Evolutionary conservation across 371 early-diverging fungal genomes (phyloP).

Genomic region (Apophysomyces sp.): DNA sequence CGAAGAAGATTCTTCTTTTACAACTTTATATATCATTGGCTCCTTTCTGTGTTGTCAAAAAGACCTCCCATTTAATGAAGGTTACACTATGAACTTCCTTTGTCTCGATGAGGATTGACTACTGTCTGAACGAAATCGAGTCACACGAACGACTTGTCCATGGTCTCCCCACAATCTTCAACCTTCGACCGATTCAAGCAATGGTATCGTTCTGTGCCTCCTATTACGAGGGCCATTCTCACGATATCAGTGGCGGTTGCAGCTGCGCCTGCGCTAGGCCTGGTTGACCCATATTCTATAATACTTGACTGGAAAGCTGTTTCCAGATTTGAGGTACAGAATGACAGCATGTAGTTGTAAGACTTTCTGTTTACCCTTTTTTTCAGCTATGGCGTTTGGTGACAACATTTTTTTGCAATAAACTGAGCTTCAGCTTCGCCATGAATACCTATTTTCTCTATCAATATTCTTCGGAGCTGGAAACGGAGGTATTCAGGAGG

Average conservation of each 20-base stretch:
- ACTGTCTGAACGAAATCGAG: not conserved
- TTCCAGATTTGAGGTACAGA: conserved; percentile 25
- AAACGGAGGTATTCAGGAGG: conserved; percentile 66
- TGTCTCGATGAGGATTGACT: too few species aligned
- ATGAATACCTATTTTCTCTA: conserved; percentile 76
- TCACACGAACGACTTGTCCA: not conserved
- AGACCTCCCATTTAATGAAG: too few species aligned
- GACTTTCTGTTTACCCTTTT: not conserved
- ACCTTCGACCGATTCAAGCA: conserved; percentile 38
- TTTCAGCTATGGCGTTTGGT: conserved; percentile 76
- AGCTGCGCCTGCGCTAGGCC: conserved; percentile 39
- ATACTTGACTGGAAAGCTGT: conserved; percentile 45
- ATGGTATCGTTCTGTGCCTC: conserved; percentile 65
- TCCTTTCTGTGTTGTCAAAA: too few species aligned
- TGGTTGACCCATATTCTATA: conserved; percentile 38
- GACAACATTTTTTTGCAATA: conserved; percentile 65
- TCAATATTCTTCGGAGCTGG: conserved; percentile 71
- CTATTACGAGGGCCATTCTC: conserved; percentile 62
- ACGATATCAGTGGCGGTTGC: conserved; percentile 55
- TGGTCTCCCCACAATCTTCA: conserved; percentile 20
- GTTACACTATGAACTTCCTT: too few species aligned
- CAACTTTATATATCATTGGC: too few species aligned
- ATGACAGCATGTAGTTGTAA: not conserved
- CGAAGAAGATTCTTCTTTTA: too few species aligned
- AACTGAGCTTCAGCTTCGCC: conserved; percentile 56